A percentile compares a stretch with the other conserved stretches of the same genome.
Conservation (phyloP, 2,329 filamentous ascomycete species). For the Clonostachys chloroleuca region DNA sequence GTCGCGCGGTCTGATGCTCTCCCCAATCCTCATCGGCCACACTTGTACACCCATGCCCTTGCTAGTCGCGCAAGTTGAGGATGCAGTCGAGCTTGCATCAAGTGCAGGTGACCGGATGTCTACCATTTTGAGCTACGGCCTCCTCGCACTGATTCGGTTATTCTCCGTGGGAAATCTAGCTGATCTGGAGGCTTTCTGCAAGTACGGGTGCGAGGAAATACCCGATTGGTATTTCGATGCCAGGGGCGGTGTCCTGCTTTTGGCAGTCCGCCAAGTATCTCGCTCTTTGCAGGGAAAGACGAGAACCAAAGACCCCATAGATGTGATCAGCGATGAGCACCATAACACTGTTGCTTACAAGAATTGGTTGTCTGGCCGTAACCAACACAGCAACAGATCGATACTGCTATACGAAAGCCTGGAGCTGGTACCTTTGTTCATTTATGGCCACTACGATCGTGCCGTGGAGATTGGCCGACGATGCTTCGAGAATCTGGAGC, state of each 20-base stretch:
- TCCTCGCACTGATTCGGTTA: constrained; percentile 62
- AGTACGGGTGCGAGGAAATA: constrained; percentile 70
- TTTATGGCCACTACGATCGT: constrained; percentile 58
- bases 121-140: constrained; percentile 66
- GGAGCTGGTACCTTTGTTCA: constrained; percentile 57
- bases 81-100: constrained; percentile 61
- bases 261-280: constrained; percentile 60
- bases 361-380: constrained; percentile 49
- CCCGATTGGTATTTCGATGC: constrained; percentile 68
- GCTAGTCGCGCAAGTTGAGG: constrained; percentile 56
- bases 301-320: constrained; percentile 35
- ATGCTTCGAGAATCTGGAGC: constrained; percentile 38
- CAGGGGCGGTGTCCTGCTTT: constrained; percentile 65
- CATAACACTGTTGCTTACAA: constrained; percentile 57
- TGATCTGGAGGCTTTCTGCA: constrained; percentile 67
- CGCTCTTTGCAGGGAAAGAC: constrained; percentile 76
- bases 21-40: constrained; percentile 67
- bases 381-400: constrained; percentile 57
- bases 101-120: constrained; percentile 67
- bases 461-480: constrained; percentile 52
- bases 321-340: constrained; percentile 63
- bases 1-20: constrained; percentile 65
- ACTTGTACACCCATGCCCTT: constrained; percentile 58
- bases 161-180: constrained; percentile 65
- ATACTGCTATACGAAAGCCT: constrained; percentile 65